Evolutionary conservation across 2,329 filamentous ascomycete genomes (phyloP), one percentile per base, ranked within the genome.

Genomic region (Davidsoniella australis): DNA sequence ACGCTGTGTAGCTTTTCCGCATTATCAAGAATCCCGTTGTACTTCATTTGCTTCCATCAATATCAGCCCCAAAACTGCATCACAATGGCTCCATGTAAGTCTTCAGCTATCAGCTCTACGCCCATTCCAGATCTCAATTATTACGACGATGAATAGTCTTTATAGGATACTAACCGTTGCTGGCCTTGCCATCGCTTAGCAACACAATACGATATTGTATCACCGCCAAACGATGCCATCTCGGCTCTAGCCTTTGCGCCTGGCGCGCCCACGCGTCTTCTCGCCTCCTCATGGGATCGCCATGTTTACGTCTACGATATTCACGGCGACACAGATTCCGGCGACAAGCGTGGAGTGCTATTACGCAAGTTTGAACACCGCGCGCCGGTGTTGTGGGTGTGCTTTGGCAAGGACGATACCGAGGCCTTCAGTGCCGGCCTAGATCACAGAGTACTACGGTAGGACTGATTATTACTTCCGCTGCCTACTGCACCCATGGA

Each of bases 231-330:
- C 57, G 91, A 98, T 66, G 85, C 83, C 58, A 82, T 96, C 58
- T 94, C 89, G 44, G 73, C 86, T 20, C 70, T 96, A 59, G 78
- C 78, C 60, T 98, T 94, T 71, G 85, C 88, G 56, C 84, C 86
- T 36, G 68, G 73, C 54, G 78, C 80, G n/a, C 73, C 80, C 2
- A 77, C 72, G 48, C 82, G 80, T 57, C 73, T 98, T 37, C 76
- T 93, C n/a, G 88, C 89, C 57, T 82, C 88, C 9, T 94, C 87
- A 50, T 98, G 91, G 91, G 89, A 96, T 66, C 85, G 80, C 64
- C 78, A 85, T 62, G 78, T 94, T 50, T 94, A 95, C 65, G 72
- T 89, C 47, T 96, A 96, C 70, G 85, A 94, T 60, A 74, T 82
- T 52, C 20, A 44, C n/a, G 47, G 26, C 8, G 40, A 26, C 4